Conservation (phyloP, 345 rosid species). For the Diplotaxis tenuifolia region DNA sequence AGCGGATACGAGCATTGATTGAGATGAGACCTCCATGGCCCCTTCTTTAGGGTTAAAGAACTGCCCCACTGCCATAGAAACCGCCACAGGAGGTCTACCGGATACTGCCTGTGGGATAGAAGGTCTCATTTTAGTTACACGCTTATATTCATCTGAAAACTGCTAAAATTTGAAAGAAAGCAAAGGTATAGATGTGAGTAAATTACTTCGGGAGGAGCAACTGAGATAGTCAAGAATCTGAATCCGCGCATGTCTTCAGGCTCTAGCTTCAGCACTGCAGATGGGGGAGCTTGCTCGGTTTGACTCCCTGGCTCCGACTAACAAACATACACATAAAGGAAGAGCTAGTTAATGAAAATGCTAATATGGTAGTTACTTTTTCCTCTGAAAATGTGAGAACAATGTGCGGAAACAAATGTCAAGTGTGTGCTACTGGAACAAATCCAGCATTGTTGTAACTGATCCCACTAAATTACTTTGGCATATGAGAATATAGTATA, state of each 20-base stretch:
- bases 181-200: conserved; percentile 5
- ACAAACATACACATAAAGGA: conserved; percentile 21
- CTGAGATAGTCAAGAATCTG: conserved; percentile 86
- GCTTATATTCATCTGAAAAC: conserved; percentile 11
- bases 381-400: conserved; percentile 7
- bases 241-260: conserved; percentile 81
- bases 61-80: conserved; percentile 98
- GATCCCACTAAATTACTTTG: too few relatives aligned
- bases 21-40: conserved; percentile 57
- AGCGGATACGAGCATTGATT: conserved; percentile 59
- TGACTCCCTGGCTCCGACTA: conserved; percentile 98
- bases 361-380: too few relatives aligned
- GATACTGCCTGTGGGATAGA: conserved; percentile 66
- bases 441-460: not conserved
- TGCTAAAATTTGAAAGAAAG: not conserved
- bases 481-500: too few relatives aligned
- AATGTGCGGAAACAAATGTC: not conserved
- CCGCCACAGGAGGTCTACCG: conserved; percentile 95
- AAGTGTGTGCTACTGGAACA: not conserved
- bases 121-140: conserved; percentile 25
- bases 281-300: conserved; percentile 98
- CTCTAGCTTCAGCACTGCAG: conserved; percentile 67
- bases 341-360: conserved; percentile 18
- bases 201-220: conserved; percentile 93
- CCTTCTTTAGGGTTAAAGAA: conserved; percentile 89